phyloP scores from a whole-genome alignment of 768 basidiomycete species.

The Lactarius psammicola region DNA sequence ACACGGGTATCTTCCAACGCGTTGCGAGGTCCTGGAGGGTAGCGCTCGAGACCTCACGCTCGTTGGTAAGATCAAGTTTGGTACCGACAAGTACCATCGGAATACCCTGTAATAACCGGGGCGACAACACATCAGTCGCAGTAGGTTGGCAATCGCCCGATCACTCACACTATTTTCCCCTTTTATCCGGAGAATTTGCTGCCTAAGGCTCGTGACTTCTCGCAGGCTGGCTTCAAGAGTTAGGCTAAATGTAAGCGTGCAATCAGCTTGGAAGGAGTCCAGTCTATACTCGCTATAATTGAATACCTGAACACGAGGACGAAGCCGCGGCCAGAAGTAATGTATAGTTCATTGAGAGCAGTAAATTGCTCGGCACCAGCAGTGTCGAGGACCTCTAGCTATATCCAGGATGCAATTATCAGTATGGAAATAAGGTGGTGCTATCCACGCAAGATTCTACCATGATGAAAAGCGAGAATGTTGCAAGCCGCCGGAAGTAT shows the following conservation, averaged over 20 bases:
- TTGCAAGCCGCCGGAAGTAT: conserved; percentile 5
- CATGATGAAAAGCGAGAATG: background rate
- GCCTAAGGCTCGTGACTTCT: conserved; percentile 76
- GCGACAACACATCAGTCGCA: background rate
- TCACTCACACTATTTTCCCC: conserved; percentile 57
- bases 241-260: conserved; percentile 46
- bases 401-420: conserved; percentile 12
- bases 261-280: background rate
- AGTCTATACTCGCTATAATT: background rate
- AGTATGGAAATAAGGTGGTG: background rate
- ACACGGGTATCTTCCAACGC: conserved; percentile 72
- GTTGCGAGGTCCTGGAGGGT: conserved; percentile 63
- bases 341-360: conserved; percentile 76
- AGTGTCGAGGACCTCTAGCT: conserved; percentile 82
- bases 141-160: background rate
- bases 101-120: conserved; percentile 43
- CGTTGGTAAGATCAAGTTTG: conserved; percentile 75
- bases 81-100: conserved; percentile 88
- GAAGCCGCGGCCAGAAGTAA: conserved; percentile 77
- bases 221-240: conserved; percentile 79
- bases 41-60: conserved; percentile 69
- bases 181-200: conserved; percentile 80
- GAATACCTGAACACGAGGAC: conserved; percentile 76
- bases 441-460: background rate
- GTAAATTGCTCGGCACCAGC: conserved; percentile 87